Conservation (phyloP, 352 stramenopile species). For the Phytophthora cajani region DNA sequence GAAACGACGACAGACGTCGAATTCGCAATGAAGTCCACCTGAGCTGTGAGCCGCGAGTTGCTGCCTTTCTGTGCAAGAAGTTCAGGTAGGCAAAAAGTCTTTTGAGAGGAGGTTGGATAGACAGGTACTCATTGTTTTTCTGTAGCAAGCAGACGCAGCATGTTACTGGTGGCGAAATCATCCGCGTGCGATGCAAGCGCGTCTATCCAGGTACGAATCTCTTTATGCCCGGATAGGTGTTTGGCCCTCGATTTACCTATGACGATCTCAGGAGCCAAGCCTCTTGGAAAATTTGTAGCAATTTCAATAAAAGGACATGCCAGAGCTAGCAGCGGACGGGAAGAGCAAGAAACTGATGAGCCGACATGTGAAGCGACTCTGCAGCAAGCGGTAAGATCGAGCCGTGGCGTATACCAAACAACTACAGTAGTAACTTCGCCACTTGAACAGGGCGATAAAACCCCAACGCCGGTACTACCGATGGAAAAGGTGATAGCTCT, state of each 20-base stretch:
- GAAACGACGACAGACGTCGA: constrained; percentile 7
- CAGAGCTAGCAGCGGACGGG: not conserved
- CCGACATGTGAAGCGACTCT: not conserved
- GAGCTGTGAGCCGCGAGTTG: constrained; percentile 54
- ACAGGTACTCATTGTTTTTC: too few species aligned
- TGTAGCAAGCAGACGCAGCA: constrained; percentile 45
- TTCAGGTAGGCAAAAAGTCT: constrained; percentile 43
- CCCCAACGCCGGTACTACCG: constrained; percentile 20
- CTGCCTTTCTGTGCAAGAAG: constrained; percentile 64
- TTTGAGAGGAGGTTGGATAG: too few species aligned
- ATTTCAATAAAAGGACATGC: not conserved
- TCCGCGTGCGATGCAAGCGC: constrained; percentile 57
- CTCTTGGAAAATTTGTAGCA: not conserved
- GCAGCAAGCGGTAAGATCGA: not conserved
- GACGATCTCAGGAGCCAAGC: not conserved
- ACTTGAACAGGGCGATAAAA: not conserved
- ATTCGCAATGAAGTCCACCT: constrained; percentile 44
- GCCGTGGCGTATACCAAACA: too few species aligned
- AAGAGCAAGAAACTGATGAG: not conserved
- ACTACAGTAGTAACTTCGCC: too few species aligned
- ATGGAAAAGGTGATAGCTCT: constrained; percentile 59
- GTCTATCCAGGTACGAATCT: constrained; percentile 25
- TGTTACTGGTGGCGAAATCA: constrained; percentile 56
- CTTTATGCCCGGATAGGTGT: too few species aligned
- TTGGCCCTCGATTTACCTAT: too few species aligned